Evolutionary conservation across 2,329 filamentous ascomycete species (phyloP), one percentile per base, ranked within the genome.

Genomic region (Diaporthe sp.): DNA sequence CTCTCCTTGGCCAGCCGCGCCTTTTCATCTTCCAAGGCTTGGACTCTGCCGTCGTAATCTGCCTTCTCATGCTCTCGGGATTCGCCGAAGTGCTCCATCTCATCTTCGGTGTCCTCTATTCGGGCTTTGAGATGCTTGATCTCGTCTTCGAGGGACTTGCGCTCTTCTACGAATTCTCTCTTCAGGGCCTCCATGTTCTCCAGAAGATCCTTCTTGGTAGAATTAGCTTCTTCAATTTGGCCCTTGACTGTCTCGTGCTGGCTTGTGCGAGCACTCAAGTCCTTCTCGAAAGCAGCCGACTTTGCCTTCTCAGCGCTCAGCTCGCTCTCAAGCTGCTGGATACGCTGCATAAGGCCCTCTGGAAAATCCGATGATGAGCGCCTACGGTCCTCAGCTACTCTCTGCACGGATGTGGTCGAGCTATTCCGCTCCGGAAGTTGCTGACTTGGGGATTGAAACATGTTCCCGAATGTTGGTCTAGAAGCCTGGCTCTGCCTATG

Each of bases 101-200:
- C 96, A 79, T 98, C 96, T 83, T 99, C 97, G 8, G 94, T 89
- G 78, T 98, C 95, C 80, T 98, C 97, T 0, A 97, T 86, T 70
- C 92, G 93, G 71, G 92, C 88, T 80, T 93, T 96, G 73, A 96
- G 89, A 19, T 90, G 89, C 78, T 92, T 93, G 73, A 97, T 92
- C 81, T 98, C 96, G 22, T 91, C 88, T 78, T 98, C 94, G 0
- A 98, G 87, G 13, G 92, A 93, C 79, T 94, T 94, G 51, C 97
- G 91, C 82, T 98, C 96, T 66, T 92, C 92, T 47, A 94, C 88
- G 78, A 98, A 98, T 80, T 98, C 97, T 35, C 91, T 92, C 83
- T 98, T 95, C 77, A 97, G 90, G 17, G 96, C 93, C 80, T 98
- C 95, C 85, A 99, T 94, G 80, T 99, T 99, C 77, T 94, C 93